A percentile compares a stretch with the other conserved stretches of the same genome.
Conservation (phyloP, 106 monocot genomes). For the Dendrobium chrysotoxum region DNA sequence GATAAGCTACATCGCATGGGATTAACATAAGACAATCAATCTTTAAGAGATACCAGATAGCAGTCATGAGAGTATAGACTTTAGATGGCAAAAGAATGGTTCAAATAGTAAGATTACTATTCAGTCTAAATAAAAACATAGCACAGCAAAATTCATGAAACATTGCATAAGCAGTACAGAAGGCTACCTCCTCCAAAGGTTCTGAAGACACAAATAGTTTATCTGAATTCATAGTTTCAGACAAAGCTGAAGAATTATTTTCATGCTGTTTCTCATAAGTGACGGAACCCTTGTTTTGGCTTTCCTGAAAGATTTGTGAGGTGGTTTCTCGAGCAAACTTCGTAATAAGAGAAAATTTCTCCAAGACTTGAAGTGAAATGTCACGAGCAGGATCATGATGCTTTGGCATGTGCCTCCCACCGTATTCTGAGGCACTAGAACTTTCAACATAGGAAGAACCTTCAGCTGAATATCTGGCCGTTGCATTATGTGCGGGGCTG, state of each 20-base stretch:
- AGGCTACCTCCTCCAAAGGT: constrained; percentile 64
- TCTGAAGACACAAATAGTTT: constrained; percentile 31
- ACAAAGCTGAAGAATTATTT: constrained; percentile 9
- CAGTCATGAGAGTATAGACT: not conserved
- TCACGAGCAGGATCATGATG: constrained; percentile 64
- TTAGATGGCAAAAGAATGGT: not conserved
- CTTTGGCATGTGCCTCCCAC: constrained; percentile 35
- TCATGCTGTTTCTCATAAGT: constrained; percentile 33
- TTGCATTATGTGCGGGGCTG: constrained; percentile 26
- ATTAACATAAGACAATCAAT: no score
- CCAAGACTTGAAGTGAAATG: constrained; percentile 82
- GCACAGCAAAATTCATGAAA: not conserved
- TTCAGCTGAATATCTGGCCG: constrained; percentile 26
- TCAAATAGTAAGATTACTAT: not conserved
- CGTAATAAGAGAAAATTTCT: constrained; percentile 88
- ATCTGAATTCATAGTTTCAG: constrained; percentile 11
- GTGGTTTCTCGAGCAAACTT: constrained; percentile 91
- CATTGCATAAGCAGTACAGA: not conserved
- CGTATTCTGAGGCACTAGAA: constrained; percentile 32
- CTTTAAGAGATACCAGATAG: not conserved
- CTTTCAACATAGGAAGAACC: constrained; percentile 1
- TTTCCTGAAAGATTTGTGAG: constrained; percentile 68
- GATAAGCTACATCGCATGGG: no score
- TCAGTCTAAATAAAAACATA: not conserved
- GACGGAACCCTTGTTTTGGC: constrained; percentile 23